Evolutionary conservation across 2,329 filamentous ascomycete genomes (phyloP).

Genomic region (Leptodontidium sp.): DNA sequence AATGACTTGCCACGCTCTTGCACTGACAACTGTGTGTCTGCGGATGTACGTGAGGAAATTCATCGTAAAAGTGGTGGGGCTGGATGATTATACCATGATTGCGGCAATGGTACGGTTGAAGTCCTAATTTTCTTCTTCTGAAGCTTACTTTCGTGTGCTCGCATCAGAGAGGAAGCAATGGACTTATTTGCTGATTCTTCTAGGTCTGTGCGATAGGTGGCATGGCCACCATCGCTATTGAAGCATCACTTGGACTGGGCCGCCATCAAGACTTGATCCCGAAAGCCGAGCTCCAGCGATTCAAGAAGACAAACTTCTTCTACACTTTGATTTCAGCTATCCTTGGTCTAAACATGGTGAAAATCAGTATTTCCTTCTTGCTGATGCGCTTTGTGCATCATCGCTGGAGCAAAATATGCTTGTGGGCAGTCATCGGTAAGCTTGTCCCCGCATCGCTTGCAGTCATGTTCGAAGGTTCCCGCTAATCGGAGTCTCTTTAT

Average conservation of each 20-base stretch:
- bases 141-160: conserved; percentile 28
- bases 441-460: background rate
- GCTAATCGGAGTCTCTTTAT: conserved; percentile 19
- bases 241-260: conserved; percentile 2
- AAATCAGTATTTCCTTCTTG: conserved; percentile 16
- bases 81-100: conserved; percentile 56
- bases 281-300: conserved; percentile 3
- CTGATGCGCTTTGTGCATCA: conserved; percentile 9
- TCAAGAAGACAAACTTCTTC: conserved; percentile 14
- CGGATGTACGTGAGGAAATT: conserved; percentile 53
- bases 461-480: background rate
- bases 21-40: conserved; percentile 48
- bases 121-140: no score
- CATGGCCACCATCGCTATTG: conserved; percentile 7
- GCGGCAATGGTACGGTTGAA: conserved; percentile 47
- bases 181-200: background rate
- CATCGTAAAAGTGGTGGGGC: conserved; percentile 54
- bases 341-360: conserved; percentile 12
- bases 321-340: conserved; percentile 14
- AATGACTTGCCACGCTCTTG: conserved; percentile 36
- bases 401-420: conserved; percentile 2
- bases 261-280: conserved; percentile 12
- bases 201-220: conserved; percentile 1
- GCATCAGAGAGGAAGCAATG: background rate
- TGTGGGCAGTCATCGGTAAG: conserved; percentile 12